A percentile compares a stretch with the other conserved stretches of the same genome.
Evolutionary conservation across 768 basidiomycete species (phyloP).

Genomic region (Lepiota brunneoincarnata): DNA sequence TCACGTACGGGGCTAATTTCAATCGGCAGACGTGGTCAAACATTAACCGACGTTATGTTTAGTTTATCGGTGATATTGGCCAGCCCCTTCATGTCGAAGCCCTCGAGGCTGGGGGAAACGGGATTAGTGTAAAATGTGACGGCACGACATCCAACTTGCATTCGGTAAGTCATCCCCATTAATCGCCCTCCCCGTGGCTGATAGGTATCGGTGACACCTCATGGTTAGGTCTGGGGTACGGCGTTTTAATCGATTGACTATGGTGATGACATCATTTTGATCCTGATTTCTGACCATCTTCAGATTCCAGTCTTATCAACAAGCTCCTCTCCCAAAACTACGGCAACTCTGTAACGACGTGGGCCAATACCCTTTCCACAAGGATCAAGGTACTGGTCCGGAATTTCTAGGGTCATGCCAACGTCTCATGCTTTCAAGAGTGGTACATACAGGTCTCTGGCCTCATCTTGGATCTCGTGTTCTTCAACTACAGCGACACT

Average conservation of each 20-base stretch:
- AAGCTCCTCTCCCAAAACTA: slow-evolving; percentile 32
- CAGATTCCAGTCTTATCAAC: slow-evolving; percentile 40
- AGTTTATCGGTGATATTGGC: slow-evolving; percentile 49
- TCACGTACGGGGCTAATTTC: slow-evolving; percentile 24
- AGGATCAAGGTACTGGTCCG: slow-evolving; percentile 34
- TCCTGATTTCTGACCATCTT: not conserved
- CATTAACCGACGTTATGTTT: not conserved
- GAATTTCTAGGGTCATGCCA: too few relatives aligned
- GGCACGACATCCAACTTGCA: slow-evolving; percentile 43
- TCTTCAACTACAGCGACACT: slow-evolving; percentile 32
- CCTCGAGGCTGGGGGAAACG: slow-evolving; percentile 40
- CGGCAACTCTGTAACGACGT: slow-evolving; percentile 32
- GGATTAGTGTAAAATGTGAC: slow-evolving; percentile 36
- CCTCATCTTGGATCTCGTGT: slow-evolving; percentile 37
- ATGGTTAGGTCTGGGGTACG: slow-evolving; percentile 35
- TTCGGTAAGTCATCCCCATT: slow-evolving; percentile 34
- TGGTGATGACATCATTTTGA: not conserved
- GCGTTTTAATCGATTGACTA: too few relatives aligned
- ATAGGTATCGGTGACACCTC: not conserved
- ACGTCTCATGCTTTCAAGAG: slow-evolving; percentile 19
- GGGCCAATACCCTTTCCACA: slow-evolving; percentile 35
- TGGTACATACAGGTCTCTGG: slow-evolving; percentile 27
- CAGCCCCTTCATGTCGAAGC: slow-evolving; percentile 51
- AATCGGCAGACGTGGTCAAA: not conserved
- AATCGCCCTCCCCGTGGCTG: not conserved